These are phyloP conservation scores for Corymbia citriodora DNA, from an alignment of 441 rosid genomes.

Conservation along the genomic window DNA sequence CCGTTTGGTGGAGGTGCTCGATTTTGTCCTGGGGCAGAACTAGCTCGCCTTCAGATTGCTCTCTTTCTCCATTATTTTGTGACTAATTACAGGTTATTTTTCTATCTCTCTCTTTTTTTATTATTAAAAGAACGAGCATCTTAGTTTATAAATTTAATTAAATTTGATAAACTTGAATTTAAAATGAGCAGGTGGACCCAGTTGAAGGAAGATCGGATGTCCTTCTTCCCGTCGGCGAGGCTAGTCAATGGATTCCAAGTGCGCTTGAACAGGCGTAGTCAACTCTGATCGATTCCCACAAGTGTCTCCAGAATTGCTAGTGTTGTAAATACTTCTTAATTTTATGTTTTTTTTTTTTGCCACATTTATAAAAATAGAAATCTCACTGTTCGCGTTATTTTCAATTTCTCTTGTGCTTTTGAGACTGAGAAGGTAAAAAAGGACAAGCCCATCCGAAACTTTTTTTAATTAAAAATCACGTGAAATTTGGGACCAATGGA, in stretches of 20 bases:
- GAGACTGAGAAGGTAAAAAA: neutral
- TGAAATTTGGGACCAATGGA: neutral
- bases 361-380: neutral
- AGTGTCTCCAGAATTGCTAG: neutral
- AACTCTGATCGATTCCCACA: neutral
- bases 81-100: slow-evolving; percentile 46
- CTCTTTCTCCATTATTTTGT: slow-evolving; percentile 72
- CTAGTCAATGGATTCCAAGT: slow-evolving; percentile 76
- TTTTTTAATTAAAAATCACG: neutral
- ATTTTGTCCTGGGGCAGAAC: slow-evolving; percentile 85
- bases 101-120: no score
- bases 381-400: neutral
- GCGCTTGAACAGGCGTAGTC: slow-evolving; percentile 23
- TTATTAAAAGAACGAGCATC: neutral
- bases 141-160: neutral
- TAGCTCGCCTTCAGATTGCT: slow-evolving; percentile 84
- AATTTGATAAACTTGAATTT: neutral
- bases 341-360: neutral
- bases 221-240: slow-evolving; percentile 88
- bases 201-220: slow-evolving; percentile 54
- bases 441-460: neutral
- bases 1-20: slow-evolving; percentile 92
- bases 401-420: neutral
- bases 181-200: slow-evolving; percentile 56
- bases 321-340: neutral